Conservation (phyloP, 306 rosid genomes). For the Quercus agrifolia region DNA sequence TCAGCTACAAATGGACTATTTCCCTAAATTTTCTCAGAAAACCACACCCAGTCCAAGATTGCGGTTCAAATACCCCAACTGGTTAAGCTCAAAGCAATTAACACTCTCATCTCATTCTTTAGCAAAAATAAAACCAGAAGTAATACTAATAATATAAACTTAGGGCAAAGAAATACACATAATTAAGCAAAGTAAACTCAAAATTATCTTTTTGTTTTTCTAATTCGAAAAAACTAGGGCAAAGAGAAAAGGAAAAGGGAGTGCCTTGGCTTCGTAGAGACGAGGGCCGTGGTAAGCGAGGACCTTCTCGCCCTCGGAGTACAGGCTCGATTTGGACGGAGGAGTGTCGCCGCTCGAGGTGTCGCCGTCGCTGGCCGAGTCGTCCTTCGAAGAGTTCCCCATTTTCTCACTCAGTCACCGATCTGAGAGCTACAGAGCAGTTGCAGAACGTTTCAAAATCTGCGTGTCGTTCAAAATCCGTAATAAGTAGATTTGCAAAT, state of each 20-base stretch:
- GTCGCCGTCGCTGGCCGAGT: conserved; percentile 65
- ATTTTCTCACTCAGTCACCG: conserved; percentile 28
- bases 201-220: neutral
- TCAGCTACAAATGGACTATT: neutral
- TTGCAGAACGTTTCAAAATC: neutral
- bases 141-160: neutral
- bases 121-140: neutral
- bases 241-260: neutral
- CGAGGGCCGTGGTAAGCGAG: conserved; percentile 91
- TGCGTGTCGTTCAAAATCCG: too few species aligned
- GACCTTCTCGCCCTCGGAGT: conserved; percentile 77
- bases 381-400: conserved; percentile 77
- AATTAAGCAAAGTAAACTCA: neutral
- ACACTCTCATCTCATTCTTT: neutral
- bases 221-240: neutral
- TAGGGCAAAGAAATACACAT: neutral
- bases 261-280: conserved; percentile 93
- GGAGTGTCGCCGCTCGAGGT: conserved; percentile 60
- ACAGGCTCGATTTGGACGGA: conserved; percentile 48
- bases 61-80: conserved; percentile 14
- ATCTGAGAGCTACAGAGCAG: neutral
- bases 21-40: neutral
- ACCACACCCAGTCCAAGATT: neutral
- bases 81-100: conserved; percentile 22
- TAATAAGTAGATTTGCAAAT: too few species aligned